Base-by-base conservation (phyloP, 2,329 filamentous ascomycete species). In the Thelonectria discophora region DNA sequence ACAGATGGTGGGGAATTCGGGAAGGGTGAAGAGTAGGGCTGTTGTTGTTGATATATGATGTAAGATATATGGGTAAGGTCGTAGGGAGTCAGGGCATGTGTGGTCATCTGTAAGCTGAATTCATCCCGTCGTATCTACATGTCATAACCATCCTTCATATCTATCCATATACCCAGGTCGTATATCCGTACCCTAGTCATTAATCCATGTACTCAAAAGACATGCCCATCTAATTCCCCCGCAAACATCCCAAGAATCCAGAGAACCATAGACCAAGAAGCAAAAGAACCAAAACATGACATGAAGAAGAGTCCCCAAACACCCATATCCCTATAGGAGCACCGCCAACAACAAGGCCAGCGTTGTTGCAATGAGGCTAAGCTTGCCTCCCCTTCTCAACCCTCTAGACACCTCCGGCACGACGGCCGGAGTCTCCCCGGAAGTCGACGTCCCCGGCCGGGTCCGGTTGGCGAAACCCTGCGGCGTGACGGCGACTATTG, bases 1-100 rank as follows among this genome's bases (percentile, higher is more conserved):
- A 1, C 84, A 86, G 68, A 84, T 86, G 78, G 76, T 83, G 65
- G 81, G 83, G 11, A 83, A 82, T 60, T 81, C 83, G 1, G 83
- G 83, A 2, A 80, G 76, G 63, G 71, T 84, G 42, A 79, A 78
- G 27, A 82, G 78, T 46, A 68, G 77, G 24, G 75, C 75, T 7
- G 67, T 78, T 11, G 73, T 78, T 1, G 74, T 79, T 24, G 76
- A 77, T 43, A 74, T 77, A 21, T 77, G 21, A 6, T 24, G 21
- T 24, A n/a, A n/a, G n/a, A n/a, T n/a, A n/a, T n/a, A n/a, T n/a
- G n/a, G n/a, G n/a, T n/a, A n/a, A n/a, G n/a, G n/a, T n/a, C n/a
- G n/a, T n/a, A n/a, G n/a, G n/a, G n/a, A n/a, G n/a, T n/a, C n/a
- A n/a, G n/a, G n/a, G n/a, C n/a, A n/a, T n/a, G n/a, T n/a, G n/a